Evolutionary conservation across 331 rosid species (phyloP).

Genomic region (Quercus lobata): DNA sequence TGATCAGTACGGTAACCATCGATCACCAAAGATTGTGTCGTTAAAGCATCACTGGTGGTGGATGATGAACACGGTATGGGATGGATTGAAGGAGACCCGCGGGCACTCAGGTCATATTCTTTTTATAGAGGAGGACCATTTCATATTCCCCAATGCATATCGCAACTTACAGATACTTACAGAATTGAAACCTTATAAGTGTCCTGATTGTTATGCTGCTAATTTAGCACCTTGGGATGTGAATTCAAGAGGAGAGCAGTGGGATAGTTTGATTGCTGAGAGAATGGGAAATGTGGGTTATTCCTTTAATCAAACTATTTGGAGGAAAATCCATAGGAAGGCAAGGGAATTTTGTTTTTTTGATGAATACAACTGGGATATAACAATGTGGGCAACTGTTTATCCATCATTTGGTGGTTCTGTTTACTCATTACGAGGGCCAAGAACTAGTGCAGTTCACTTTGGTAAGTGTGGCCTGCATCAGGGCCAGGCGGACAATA

Average conservation of each 20-base stretch:
- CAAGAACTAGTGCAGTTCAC: slow-evolving; percentile 88
- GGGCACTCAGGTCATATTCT: slow-evolving; percentile 63
- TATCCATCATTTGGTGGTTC: slow-evolving; percentile 92
- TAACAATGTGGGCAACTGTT: slow-evolving; percentile 98
- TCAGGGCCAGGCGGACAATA: slow-evolving; percentile 81
- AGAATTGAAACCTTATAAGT: slow-evolving; percentile 58
- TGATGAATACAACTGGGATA: slow-evolving; percentile 97
- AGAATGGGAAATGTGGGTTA: slow-evolving; percentile 97
- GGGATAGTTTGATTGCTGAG: slow-evolving; percentile 68
- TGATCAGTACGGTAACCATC: slow-evolving; percentile 91
- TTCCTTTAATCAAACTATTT: slow-evolving; percentile 73
- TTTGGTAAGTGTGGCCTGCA: slow-evolving; percentile 96
- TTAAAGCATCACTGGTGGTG: slow-evolving; percentile 99
- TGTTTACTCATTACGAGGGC: slow-evolving; percentile 78
- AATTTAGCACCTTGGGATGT: slow-evolving; percentile 97
- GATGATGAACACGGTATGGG: slow-evolving; percentile 98
- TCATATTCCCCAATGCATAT: slow-evolving; percentile 79
- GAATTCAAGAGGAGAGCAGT: slow-evolving; percentile 86
- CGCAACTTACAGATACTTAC: slow-evolving; percentile 67
- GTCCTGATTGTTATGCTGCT: slow-evolving; percentile 90
- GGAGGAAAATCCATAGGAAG: slow-evolving; percentile 85
- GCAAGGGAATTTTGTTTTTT: slow-evolving; percentile 73
- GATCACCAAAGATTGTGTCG: slow-evolving; percentile 85
- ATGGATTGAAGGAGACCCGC: slow-evolving; percentile 75
- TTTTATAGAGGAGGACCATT: slow-evolving; percentile 95